Conservation (phyloP, 169 alveolate genomes). For the Sarcocystis neurona region DNA sequence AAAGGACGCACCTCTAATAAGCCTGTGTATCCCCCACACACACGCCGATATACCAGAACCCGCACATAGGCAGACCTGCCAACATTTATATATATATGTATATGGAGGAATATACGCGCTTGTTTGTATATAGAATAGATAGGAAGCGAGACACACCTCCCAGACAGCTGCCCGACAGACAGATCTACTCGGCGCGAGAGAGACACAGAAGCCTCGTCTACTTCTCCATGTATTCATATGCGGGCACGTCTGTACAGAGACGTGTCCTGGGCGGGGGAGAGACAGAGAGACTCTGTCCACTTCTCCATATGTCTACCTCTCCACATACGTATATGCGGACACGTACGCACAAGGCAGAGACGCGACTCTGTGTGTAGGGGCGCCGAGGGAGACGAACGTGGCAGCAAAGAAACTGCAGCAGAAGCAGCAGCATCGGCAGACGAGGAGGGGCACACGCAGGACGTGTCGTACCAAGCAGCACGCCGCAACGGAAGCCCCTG, state of each 20-base stretch:
- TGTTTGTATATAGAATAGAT: neutral
- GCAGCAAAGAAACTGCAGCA: too few relatives aligned
- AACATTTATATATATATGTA: neutral
- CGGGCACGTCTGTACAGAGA: neutral
- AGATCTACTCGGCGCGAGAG: too few relatives aligned
- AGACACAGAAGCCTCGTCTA: too few relatives aligned
- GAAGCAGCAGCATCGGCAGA: too few relatives aligned
- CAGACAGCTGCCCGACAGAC: too few relatives aligned
- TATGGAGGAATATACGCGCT: neutral
- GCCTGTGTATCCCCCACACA: neutral
- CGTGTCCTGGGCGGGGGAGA: too few relatives aligned
- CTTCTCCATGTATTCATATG: neutral
- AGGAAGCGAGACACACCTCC: too few relatives aligned
- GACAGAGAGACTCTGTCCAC: too few relatives aligned
- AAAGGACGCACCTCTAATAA: neutral
- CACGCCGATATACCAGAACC: neutral
- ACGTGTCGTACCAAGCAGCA: constrained; percentile 20
- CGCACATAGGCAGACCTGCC: neutral
- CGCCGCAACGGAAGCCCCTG: constrained; percentile 74
- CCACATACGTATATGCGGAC: too few relatives aligned
- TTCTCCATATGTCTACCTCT: constrained; percentile 25
- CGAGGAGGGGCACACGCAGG: constrained; percentile 40
- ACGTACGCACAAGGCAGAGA: too few relatives aligned
- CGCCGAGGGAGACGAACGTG: too few relatives aligned
- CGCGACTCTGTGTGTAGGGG: too few relatives aligned